Conservation (phyloP, 2,329 filamentous ascomycete species). For the Paecilomyces sp. region DNA sequence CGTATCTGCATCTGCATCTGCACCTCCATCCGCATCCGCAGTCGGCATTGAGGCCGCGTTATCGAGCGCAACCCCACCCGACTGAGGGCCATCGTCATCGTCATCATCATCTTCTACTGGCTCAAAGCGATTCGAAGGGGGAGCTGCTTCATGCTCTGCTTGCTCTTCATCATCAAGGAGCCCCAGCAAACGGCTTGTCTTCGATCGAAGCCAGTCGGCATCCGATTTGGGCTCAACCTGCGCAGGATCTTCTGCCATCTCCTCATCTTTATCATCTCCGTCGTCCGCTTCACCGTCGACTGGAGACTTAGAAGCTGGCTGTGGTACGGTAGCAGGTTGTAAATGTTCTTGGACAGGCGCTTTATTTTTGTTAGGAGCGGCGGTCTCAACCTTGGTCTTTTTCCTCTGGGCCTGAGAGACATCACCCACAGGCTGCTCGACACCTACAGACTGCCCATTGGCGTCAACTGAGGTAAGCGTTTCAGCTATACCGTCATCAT, state of each 20-base stretch:
- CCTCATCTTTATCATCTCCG: slow-evolving; percentile 10
- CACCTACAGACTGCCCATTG: slow-evolving; percentile 15
- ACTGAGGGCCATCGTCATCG: slow-evolving; percentile 3
- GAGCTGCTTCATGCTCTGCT: slow-evolving; percentile 27
- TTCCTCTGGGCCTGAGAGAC: slow-evolving; percentile 37
- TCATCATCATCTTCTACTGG: slow-evolving; percentile 10
- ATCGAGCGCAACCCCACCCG: background rate
- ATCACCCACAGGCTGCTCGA: slow-evolving; percentile 15
- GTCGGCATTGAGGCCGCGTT: slow-evolving; percentile 2
- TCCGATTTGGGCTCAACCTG: slow-evolving; percentile 50
- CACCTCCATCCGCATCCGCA: background rate
- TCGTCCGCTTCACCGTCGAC: slow-evolving; percentile 8
- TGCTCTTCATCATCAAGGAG: slow-evolving; percentile 62
- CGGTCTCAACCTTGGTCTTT: slow-evolving; percentile 50
- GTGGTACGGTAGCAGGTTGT: background rate
- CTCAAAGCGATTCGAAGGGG: slow-evolving; percentile 14
- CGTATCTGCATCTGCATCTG: slow-evolving; percentile 1
- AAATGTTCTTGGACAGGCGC: background rate
- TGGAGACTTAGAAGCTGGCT: background rate
- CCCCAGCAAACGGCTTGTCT: slow-evolving; percentile 79
- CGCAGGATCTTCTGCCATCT: slow-evolving; percentile 11
- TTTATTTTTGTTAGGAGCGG: slow-evolving; percentile 31
- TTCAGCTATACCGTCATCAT: slow-evolving; percentile 40
- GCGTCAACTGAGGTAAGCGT: slow-evolving; percentile 12
- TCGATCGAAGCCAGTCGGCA: slow-evolving; percentile 84